These are phyloP conservation scores for Anthracocystis setariae DNA, from an alignment of 1,284 basidiomycete genomes.

Conservation along the genomic window DNA sequence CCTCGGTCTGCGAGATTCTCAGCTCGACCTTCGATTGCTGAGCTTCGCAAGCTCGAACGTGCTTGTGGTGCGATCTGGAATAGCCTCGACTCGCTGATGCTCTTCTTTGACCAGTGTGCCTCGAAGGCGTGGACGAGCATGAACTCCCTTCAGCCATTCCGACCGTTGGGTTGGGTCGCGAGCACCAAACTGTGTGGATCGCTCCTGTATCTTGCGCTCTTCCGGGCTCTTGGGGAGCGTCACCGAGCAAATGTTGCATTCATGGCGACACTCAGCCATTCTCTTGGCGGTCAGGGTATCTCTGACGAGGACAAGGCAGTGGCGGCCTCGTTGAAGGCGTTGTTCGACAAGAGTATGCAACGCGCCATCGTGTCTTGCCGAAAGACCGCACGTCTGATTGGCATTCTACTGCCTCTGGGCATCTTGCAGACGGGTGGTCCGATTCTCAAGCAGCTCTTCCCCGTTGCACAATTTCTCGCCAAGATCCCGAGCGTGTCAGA, in stretches of 20 bases:
- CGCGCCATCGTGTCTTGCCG: constrained; percentile 49
- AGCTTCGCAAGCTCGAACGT: constrained; percentile 52
- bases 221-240: constrained; percentile 53
- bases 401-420: constrained; percentile 48
- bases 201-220: constrained; percentile 53
- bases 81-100: constrained; percentile 57
- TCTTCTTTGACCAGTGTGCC: constrained; percentile 60
- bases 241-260: constrained; percentile 44
- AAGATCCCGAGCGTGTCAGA: constrained; percentile 46
- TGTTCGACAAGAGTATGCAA: constrained; percentile 53
- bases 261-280: constrained; percentile 43
- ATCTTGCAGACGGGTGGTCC: constrained; percentile 57
- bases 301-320: constrained; percentile 42
- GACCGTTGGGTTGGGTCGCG: constrained; percentile 54
- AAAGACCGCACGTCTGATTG: constrained; percentile 48
- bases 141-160: constrained; percentile 55
- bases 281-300: constrained; percentile 23
- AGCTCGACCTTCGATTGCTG: constrained; percentile 39
- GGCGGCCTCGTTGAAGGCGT: constrained; percentile 38
- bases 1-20: constrained; percentile 28
- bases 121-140: constrained; percentile 52
- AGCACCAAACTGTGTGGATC: constrained; percentile 53
- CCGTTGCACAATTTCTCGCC: constrained; percentile 57
- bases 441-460: constrained; percentile 50
- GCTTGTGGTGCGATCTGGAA: constrained; percentile 58